Base-by-base conservation (phyloP, 352 stramenopile genomes). In the Phytophthora kernoviae region DNA sequence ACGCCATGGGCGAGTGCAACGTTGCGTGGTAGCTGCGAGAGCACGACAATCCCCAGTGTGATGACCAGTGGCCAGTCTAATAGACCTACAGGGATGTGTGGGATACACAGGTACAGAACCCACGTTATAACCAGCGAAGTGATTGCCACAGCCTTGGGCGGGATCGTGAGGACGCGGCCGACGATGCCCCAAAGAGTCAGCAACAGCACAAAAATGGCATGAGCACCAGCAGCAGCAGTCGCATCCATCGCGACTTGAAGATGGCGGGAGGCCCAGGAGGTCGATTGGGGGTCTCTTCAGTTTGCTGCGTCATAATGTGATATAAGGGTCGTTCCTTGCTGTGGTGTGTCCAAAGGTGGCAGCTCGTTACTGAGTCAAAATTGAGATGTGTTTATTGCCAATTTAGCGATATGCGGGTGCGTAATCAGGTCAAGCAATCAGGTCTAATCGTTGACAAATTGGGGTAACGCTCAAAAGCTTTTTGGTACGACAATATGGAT, bases 51-150 rank as follows among this genome's bases (percentile, higher is more conserved):
- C 0, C 63, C 73, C 34, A 75, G 27, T 0, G 79, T 79, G 41
- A 88, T 66, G 45, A 89, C 81, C 8, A 88, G 54, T 15, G 81
- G 81, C 62, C 65, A 86, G 73, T 91, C 81, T 8, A 91, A 42
- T 20, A 88, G 69, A 7, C 34, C 36, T 32, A 73, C 44, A 22
- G 77, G 70, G 11, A 82, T 79, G 48, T 73, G 58, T n/a, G 75
- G 79, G 32, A 88, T 71, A 21, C 53, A 76, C 20, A 89, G 59
- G 49, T 80, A 90, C 20, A 92, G 45, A n/a, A 68, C 54, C 73
- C 79, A 82, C 26, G 72, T 66, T 11, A 72, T 12, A 21, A 56
- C 39, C 15, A 78, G 34, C 1, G 69, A 48, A 18, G 67, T 27
- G 15, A 22, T 56, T 2, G 66, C 78, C 52, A 84, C 72, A 20